These are phyloP conservation scores for Rasamsonia emersonii DNA, from an alignment of 2,329 filamentous ascomycete genomes.

Conservation along the genomic window DNA sequence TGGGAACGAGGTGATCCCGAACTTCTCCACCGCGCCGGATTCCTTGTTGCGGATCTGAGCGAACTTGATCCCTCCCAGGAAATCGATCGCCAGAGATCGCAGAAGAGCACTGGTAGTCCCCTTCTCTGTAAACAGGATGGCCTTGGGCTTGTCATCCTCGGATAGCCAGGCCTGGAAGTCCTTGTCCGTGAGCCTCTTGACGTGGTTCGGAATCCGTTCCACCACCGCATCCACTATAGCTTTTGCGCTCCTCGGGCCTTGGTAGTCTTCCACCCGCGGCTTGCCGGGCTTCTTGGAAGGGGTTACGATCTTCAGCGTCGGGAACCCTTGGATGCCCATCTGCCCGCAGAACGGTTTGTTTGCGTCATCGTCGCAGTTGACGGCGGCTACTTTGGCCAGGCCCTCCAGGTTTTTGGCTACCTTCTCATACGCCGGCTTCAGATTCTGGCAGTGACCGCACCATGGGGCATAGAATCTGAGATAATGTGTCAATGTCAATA, in stretches of 20 bases:
- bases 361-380: constrained; percentile 87
- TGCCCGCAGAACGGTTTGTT: constrained; percentile 82
- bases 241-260: constrained; percentile 73
- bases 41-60: constrained; percentile 82
- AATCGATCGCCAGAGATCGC: constrained; percentile 82
- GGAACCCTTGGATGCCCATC: constrained; percentile 89
- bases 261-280: constrained; percentile 83
- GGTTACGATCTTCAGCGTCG: constrained; percentile 86
- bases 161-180: constrained; percentile 66
- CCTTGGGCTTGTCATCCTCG: constrained; percentile 64
- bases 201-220: constrained; percentile 84
- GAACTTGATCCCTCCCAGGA: constrained; percentile 67
- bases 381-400: constrained; percentile 84
- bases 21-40: constrained; percentile 59
- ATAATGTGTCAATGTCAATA: constrained; percentile 25
- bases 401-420: constrained; percentile 83
- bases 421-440: constrained; percentile 94
- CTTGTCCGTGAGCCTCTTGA: constrained; percentile 71
- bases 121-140: constrained; percentile 89
- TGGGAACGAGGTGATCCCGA: constrained; percentile 70
- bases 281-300: constrained; percentile 73
- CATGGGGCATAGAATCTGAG: constrained; percentile 92
- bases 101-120: constrained; percentile 75
- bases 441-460: constrained; percentile 95
- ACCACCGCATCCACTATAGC: constrained; percentile 79